phyloP scores from a whole-genome alignment of 768 basidiomycete genomes.

The Xanthoconium purpureum region DNA sequence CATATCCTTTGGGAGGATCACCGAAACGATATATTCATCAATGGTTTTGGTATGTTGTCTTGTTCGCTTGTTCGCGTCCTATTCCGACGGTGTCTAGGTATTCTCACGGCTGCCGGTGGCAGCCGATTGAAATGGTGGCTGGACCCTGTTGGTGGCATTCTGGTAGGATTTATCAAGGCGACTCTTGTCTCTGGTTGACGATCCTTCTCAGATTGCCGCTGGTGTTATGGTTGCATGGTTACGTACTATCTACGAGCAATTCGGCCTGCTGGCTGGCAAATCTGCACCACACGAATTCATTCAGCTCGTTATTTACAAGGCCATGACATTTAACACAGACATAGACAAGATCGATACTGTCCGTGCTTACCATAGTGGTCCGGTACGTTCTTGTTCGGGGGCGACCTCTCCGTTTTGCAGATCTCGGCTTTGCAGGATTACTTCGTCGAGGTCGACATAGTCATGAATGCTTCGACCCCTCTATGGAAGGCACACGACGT shows the following conservation, averaged over 20 bases:
- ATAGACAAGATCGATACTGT: constrained; percentile 90
- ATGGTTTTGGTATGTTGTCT: constrained; percentile 57
- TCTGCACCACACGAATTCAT: constrained; percentile 89
- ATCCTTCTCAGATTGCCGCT: constrained; percentile 56
- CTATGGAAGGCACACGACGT: constrained; percentile 87
- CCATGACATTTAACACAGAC: constrained; percentile 79
- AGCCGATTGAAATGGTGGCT: constrained; percentile 81
- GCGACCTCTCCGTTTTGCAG: not conserved
- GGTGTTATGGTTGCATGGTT: constrained; percentile 80
- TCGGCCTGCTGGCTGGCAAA: constrained; percentile 85
- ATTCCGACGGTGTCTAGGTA: constrained; percentile 42
- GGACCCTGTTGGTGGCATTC: constrained; percentile 74
- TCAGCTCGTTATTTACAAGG: constrained; percentile 89
- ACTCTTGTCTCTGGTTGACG: not conserved
- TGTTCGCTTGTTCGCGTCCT: not conserved
- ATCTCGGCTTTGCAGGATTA: constrained; percentile 54
- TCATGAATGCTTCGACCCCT: constrained; percentile 86
- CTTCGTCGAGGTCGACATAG: constrained; percentile 94
- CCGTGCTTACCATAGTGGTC: constrained; percentile 88
- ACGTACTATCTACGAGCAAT: constrained; percentile 74
- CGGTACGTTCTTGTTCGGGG: constrained; percentile 39
- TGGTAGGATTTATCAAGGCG: constrained; percentile 44
- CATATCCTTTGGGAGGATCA: constrained; percentile 97
- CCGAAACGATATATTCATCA: constrained; percentile 87
- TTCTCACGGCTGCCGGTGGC: constrained; percentile 81